Base-by-base conservation (phyloP, 2,329 filamentous ascomycete genomes). In the Fusarium sp. region DNA sequence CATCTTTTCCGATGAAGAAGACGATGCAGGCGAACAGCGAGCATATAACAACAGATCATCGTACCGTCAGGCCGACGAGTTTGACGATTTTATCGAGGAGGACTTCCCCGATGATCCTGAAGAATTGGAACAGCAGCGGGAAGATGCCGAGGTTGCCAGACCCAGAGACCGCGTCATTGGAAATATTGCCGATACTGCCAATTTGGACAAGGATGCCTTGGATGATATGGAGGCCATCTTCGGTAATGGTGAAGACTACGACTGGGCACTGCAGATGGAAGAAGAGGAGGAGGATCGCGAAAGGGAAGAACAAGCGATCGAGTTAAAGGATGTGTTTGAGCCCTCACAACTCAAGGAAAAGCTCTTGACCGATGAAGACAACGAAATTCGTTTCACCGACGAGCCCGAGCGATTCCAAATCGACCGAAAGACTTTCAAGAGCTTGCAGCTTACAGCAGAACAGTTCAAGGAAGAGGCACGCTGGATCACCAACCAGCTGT, bases 181-280 rank as follows among this genome's bases (percentile, higher is more conserved):
- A 30, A 86, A 88, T 31, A 88, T 91, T 12, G 87, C 94, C 28
- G 93, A 97, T 76, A 92, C 91, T 10, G 88, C 92, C 8, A 94
- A 94, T 3, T 86, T 99, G 23, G 94, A 97, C 76, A 94, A 97
- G 78, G 93, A 94, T 74, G 92, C 94, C 6, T 85, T 98, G 36
- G 95, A 98, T 77, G 96, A 98, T 76, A 97, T 98, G 91, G 91
- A 96, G 72, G 91, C 91, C 58, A 97, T 97, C 37, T 99, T 99
- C 73, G 96, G 96, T 65, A 93, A 97, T 76, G 95, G 96, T 57
- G 93, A 93, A 69, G 96, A 99, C 76, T 99, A 98, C 77, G 91
- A 94, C 72, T 99, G 97, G 90, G 96, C 95, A 10, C 83, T 99
- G 47, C 92, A 95, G 53, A 85, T 95, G 75, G 94, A 98, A 79